phyloP scores from a whole-genome alignment of 169 alveolate species.

The Plasmodium sp. region DNA sequence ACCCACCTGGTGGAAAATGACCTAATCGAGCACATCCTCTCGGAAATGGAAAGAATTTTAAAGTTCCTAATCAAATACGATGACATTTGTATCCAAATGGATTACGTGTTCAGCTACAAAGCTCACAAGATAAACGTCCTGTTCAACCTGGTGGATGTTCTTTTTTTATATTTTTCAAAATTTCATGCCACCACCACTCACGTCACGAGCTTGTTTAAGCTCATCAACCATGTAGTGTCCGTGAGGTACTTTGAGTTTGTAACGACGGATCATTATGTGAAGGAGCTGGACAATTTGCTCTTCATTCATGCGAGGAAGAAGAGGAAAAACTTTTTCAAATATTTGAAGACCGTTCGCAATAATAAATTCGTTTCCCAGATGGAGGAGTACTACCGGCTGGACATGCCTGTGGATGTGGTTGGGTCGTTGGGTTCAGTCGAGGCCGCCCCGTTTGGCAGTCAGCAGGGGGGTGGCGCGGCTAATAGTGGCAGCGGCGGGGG shows the following conservation, averaged over 20 bases:
- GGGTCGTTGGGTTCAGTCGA: not conserved
- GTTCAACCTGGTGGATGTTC: conserved; percentile 52
- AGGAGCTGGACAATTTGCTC: conserved; percentile 51
- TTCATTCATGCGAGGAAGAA: conserved; percentile 11
- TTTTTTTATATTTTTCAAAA: conserved; percentile 61
- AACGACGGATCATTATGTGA: conserved; percentile 45
- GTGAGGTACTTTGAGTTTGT: conserved; percentile 34
- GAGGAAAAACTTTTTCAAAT: conserved; percentile 31
- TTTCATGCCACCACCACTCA: conserved; percentile 34
- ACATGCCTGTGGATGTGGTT: conserved; percentile 11
- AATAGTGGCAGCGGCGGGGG: not conserved
- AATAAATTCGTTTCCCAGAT: conserved; percentile 47
- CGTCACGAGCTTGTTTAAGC: conserved; percentile 24
- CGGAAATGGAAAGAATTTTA: conserved; percentile 48
- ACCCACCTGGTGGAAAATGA: conserved; percentile 43
- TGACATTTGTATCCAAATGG: conserved; percentile 22
- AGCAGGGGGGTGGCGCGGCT: not conserved
- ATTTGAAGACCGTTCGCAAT: conserved; percentile 34
- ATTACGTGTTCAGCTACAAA: conserved; percentile 41
- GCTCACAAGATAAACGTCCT: conserved; percentile 59
- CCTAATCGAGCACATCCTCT: conserved; percentile 36
- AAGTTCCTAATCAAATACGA: conserved; percentile 56
- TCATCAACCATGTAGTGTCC: conserved; percentile 50
- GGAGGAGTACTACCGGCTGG: conserved; percentile 59
- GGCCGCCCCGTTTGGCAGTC: not conserved